Base-by-base conservation (phyloP, 1,139 yeast species). In the Sugiyamaella castrensis region DNA sequence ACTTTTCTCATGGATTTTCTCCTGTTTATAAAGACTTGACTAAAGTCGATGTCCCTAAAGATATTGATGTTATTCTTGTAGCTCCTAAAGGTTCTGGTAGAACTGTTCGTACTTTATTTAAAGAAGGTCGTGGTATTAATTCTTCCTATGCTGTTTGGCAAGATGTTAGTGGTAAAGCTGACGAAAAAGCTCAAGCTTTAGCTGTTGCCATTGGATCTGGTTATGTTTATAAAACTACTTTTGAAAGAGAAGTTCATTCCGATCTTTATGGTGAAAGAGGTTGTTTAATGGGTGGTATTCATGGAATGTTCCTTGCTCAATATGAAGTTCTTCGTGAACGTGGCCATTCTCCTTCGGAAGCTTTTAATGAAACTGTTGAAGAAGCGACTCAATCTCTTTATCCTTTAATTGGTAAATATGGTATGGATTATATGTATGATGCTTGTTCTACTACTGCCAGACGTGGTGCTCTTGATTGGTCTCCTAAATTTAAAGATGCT, bases 81-180 rank as follows among this genome's bases (percentile, higher is more conserved):
- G 98, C 98, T 74, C 98, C 98, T 78, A 92, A 92, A 87, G 98
- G 98, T 73, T 91, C 98, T 60, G 98, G 98, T 77, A 88, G 98
- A 81, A 92, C 98, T 65, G 98, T 92, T 66, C 87, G 98, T 81
- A 84, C 98, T 59, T 80, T 92, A 70, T 92, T 92, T 92, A 91
- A 92, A 81, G 98, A 92, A 80, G 98, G 98, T 72, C 91, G 98
- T 80, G 98, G 98, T 82, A 92, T 92, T 74, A 92, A 92, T 92
- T 92, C 98, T 52, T 92, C 98, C 51, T 72, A 87, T 76, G 98
- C 98, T 64, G 97, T 94, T 71, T 92, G 97, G 97, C 94, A 92
- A 77, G 98, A 92, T 72, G 97, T 91, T 61, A 74, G 97, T 67
- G 98, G 98, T 76, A 87, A 88, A 80, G 98, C 98, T 64, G 96